Percentiles rank a stretch among this genome's conserved stretches.
phyloP scores from a whole-genome alignment of 2,329 filamentous ascomycete genomes.

The Elsinoe necatrix region DNA sequence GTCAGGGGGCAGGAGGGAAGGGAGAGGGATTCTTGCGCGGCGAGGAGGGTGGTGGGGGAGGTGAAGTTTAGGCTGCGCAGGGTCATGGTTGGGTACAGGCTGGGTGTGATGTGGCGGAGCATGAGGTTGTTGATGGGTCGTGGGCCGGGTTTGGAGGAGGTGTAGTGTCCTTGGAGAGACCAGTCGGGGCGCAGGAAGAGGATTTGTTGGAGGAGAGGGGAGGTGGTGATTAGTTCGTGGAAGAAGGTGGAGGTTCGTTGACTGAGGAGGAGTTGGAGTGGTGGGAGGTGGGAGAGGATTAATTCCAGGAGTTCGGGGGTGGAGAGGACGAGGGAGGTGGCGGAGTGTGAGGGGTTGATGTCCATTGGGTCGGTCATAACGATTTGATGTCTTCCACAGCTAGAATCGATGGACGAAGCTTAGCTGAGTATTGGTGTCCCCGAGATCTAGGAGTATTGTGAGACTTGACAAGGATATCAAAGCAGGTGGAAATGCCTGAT shows the following conservation, averaged over 20 bases:
- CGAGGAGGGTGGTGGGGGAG: neutral
- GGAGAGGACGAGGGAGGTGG: conserved; percentile 24
- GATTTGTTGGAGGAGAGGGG: conserved; percentile 25
- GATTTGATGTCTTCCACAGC: too few relatives aligned
- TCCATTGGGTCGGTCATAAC: neutral
- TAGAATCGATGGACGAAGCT: too few relatives aligned
- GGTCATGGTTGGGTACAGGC: conserved; percentile 29
- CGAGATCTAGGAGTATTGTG: neutral
- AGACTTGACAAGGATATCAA: neutral
- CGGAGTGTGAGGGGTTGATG: neutral
- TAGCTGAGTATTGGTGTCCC: too few relatives aligned
- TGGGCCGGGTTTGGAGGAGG: conserved; percentile 23
- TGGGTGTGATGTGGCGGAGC: conserved; percentile 27
- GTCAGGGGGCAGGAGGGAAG: neutral
- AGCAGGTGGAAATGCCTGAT: neutral
- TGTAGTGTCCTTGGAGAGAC: conserved; percentile 23
- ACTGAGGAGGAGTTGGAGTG: conserved; percentile 27
- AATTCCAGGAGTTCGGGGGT: conserved; percentile 34
- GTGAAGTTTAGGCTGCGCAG: conserved; percentile 16
- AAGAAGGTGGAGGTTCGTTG: conserved; percentile 28
- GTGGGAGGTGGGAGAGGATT: conserved; percentile 29
- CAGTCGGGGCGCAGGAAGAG: conserved; percentile 31
- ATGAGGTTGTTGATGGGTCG: conserved; percentile 31
- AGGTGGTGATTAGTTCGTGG: conserved; percentile 23
- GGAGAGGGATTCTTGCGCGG: neutral